phyloP scores from a whole-genome alignment of 805 yeast species.

The Maudiozyma turicensis region DNA sequence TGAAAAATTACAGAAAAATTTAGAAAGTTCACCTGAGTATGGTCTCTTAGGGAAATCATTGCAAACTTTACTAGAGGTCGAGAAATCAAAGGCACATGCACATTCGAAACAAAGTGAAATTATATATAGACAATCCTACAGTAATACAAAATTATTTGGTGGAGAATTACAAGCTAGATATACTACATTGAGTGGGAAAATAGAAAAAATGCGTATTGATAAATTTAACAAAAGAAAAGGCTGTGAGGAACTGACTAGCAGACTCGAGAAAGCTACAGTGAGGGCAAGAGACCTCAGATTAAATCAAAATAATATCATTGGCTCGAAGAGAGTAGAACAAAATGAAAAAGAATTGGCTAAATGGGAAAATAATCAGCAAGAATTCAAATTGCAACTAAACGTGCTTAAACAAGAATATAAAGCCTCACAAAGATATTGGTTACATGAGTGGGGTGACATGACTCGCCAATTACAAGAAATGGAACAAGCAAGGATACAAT shows the following conservation, averaged over 20 bases:
- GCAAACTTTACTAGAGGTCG: constrained; percentile 12
- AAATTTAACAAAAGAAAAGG: constrained; percentile 23
- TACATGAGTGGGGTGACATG: constrained; percentile 25
- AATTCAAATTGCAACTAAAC: constrained; percentile 19
- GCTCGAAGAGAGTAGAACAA: constrained; percentile 20
- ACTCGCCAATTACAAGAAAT: constrained; percentile 23
- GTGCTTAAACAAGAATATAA: constrained; percentile 25
- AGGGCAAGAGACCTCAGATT: constrained; percentile 23
- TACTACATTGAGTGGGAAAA: constrained; percentile 22
- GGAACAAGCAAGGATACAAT: constrained; percentile 23
- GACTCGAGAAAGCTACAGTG: constrained; percentile 18
- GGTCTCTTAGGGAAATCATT: constrained; percentile 19
- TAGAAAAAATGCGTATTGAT: constrained; percentile 23
- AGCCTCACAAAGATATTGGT: constrained; percentile 26
- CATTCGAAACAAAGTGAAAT: constrained; percentile 26
- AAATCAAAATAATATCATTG: constrained; percentile 25
- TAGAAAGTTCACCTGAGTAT: constrained; percentile 19
- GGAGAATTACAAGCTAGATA: constrained; percentile 21
- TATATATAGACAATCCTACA: constrained; percentile 17
- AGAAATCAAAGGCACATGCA: constrained; percentile 22
- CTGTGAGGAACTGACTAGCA: constrained; percentile 20
- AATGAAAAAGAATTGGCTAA: constrained; percentile 22
- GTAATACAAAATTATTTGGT: constrained; percentile 20
- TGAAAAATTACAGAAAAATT: constrained; percentile 18
- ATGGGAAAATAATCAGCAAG: constrained; percentile 22